Conservation (phyloP, 2,329 filamentous ascomycete species). For the Cytospora piceicola region DNA sequence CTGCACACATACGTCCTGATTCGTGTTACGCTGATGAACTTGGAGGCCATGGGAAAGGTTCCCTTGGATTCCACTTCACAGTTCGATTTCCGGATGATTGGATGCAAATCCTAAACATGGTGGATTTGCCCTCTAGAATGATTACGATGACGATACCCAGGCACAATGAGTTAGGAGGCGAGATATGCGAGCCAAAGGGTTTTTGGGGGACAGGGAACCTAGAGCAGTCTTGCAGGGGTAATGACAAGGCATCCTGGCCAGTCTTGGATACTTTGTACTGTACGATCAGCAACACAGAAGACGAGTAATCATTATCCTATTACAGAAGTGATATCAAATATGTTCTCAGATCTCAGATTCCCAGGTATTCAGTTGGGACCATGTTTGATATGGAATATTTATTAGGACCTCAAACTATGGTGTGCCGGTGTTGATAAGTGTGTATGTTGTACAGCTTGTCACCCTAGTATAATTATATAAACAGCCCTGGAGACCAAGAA, state of each 20-base stretch:
- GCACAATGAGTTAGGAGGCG: not conserved
- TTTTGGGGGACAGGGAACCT: not conserved
- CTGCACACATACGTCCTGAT: not conserved
- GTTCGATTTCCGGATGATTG: not conserved
- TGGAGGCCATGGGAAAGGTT: not conserved
- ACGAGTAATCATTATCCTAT: not conserved
- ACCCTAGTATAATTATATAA: too few relatives aligned
- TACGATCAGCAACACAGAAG: not conserved
- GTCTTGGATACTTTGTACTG: constrained; percentile 1
- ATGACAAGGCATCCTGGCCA: not conserved
- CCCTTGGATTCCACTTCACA: not conserved
- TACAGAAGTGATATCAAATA: not conserved
- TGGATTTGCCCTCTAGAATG: not conserved
- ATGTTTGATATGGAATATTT: not conserved
- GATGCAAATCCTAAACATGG: not conserved
- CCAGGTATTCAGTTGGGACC: not conserved
- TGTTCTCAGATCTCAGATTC: not conserved
- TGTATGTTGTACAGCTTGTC: too few relatives aligned
- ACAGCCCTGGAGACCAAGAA: too few relatives aligned
- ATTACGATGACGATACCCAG: not conserved
- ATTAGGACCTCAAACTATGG: not conserved
- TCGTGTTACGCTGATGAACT: not conserved
- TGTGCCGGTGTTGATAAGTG: too few relatives aligned
- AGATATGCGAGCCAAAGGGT: not conserved
- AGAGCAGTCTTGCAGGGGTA: not conserved